Conservation (phyloP, 2,329 filamentous ascomycete species). For the Amauroascus niger region DNA sequence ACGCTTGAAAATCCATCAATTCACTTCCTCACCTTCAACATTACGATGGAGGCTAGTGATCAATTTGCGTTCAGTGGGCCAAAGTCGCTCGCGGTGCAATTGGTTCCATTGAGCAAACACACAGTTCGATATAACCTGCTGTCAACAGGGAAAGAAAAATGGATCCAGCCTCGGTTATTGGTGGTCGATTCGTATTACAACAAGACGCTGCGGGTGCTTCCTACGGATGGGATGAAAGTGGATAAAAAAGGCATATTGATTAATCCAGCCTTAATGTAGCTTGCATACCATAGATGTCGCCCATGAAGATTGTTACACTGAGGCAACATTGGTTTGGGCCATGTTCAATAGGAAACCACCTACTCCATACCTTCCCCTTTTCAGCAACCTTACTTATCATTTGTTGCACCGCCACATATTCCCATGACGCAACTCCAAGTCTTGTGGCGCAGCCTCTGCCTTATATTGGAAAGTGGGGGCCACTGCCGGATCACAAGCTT, state of each 20-base stretch:
- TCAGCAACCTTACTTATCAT: no score
- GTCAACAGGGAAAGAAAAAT: conserved; percentile 53
- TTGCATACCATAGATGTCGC: no score
- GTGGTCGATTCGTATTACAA: conserved; percentile 90
- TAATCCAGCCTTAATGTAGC: no score
- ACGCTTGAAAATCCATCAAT: conserved; percentile 88
- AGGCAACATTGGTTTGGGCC: no score
- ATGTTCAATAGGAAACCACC: no score
- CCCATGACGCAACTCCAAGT: not conserved
- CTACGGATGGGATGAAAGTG: conserved; percentile 57
- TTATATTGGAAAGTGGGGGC: conserved; percentile 1
- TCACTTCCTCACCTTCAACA: conserved; percentile 87
- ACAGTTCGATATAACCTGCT: conserved; percentile 65
- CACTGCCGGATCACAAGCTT: not conserved
- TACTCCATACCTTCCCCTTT: no score
- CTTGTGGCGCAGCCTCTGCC: not conserved
- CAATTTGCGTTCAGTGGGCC: conserved; percentile 87
- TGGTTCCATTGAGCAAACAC: conserved; percentile 71
- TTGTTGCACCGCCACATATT: not conserved
- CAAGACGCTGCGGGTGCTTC: conserved; percentile 71
- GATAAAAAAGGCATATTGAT: conserved; percentile 46
- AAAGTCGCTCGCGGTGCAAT: conserved; percentile 68
- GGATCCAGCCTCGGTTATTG: conserved; percentile 62
- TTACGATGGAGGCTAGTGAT: conserved; percentile 85
- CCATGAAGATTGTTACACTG: no score